Evolutionary conservation across 2,329 filamentous ascomycete genomes (phyloP).

Genomic region (Apiospora sp.): DNA sequence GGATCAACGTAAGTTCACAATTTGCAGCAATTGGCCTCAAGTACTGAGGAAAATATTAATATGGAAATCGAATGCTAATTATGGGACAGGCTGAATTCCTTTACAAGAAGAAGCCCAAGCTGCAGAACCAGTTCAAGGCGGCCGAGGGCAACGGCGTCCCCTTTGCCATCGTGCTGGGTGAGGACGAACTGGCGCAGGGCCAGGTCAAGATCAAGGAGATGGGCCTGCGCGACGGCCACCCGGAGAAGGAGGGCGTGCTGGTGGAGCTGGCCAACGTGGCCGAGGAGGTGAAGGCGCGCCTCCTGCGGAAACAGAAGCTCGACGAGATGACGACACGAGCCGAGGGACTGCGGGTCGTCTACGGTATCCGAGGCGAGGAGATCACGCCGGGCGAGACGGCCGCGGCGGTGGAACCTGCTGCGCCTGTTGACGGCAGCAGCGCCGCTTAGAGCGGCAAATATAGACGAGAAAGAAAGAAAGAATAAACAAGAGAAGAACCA

Average conservation of each 20-base stretch:
- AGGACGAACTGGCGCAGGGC: conserved; percentile 84
- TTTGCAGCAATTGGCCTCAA: not conserved
- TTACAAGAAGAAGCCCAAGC: conserved; percentile 90
- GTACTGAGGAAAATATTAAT: not conserved
- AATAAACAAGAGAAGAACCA: not conserved
- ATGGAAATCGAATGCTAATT: conserved; percentile 34
- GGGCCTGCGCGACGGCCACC: conserved; percentile 78
- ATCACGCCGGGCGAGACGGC: conserved; percentile 32
- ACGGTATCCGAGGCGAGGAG: conserved; percentile 54
- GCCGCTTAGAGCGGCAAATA: conserved; percentile 5
- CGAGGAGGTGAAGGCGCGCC: conserved; percentile 62
- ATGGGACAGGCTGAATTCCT: conserved; percentile 76
- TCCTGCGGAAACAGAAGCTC: conserved; percentile 49
- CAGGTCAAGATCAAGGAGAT: conserved; percentile 87
- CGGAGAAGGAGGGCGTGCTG: conserved; percentile 87
- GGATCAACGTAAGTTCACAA: conserved; percentile 72
- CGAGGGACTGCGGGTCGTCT: conserved; percentile 55
- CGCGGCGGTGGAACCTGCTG: conserved; percentile 24
- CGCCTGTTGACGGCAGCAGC: not conserved
- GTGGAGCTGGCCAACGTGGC: conserved; percentile 71
- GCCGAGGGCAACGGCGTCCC: conserved; percentile 83
- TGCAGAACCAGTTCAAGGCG: conserved; percentile 89
- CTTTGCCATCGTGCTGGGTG: conserved; percentile 87
- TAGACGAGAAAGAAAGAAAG: not conserved
- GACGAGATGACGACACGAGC: conserved; percentile 53